Conservation (phyloP, 2,329 filamentous ascomycete genomes). For the Lanzia echinophila region DNA sequence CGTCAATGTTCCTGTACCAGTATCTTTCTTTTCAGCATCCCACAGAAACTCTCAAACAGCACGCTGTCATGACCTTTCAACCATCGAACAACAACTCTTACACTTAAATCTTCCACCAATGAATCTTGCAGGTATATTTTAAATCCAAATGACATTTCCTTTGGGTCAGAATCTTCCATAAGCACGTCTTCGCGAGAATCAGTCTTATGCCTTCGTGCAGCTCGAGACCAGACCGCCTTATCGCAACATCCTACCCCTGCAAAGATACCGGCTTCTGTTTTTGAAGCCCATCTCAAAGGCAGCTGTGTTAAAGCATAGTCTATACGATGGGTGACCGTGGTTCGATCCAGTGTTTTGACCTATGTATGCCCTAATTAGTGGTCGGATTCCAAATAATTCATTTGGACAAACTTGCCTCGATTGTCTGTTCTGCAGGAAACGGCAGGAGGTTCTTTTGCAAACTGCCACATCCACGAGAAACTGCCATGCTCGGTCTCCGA, state of each 20-base stretch:
- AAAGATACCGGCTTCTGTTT: slow-evolving; percentile 13
- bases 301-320: slow-evolving; percentile 26
- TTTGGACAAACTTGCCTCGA: slow-evolving; percentile 17
- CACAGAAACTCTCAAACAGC: slow-evolving; percentile 82
- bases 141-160: slow-evolving; percentile 48
- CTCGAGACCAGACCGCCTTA: slow-evolving; percentile 30
- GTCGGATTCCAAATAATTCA: background rate
- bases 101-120: slow-evolving; percentile 34
- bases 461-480: slow-evolving; percentile 31
- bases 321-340: slow-evolving; percentile 15
- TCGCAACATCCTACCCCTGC: slow-evolving; percentile 27
- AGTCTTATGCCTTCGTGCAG: slow-evolving; percentile 33
- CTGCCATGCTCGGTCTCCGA: slow-evolving; percentile 50
- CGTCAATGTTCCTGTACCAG: background rate
- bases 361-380: background rate
- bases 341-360: background rate
- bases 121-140: slow-evolving; percentile 39
- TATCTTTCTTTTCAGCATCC: slow-evolving; percentile 56
- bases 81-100: slow-evolving; percentile 58
- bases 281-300: slow-evolving; percentile 28
- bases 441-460: slow-evolving; percentile 46
- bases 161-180: slow-evolving; percentile 29
- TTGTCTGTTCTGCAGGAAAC: slow-evolving; percentile 43
- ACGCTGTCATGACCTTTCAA: slow-evolving; percentile 65
- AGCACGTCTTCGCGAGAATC: slow-evolving; percentile 18